Conservation (phyloP, 1,139 yeast genomes). For the Nakaseomyces nivariensis region DNA sequence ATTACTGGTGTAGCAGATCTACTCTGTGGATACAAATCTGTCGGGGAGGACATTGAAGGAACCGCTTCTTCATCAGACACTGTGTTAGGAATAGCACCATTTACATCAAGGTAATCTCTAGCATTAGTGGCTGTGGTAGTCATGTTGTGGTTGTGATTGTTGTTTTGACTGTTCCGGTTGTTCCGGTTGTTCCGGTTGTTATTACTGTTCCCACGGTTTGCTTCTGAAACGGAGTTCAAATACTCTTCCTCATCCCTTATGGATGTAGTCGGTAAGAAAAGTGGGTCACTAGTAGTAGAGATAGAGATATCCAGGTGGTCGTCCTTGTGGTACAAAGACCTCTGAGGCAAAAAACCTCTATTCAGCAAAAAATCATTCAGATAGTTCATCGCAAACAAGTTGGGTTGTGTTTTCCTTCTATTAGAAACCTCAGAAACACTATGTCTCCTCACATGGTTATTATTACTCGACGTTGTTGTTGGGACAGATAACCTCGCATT, state of each 20-base stretch:
- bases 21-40: background rate
- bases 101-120: background rate
- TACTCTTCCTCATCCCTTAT: conserved; percentile 18
- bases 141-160: background rate
- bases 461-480: background rate
- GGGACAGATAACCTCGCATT: background rate
- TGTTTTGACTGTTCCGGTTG: background rate
- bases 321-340: conserved; percentile 10
- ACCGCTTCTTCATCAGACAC: background rate
- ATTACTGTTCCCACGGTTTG: conserved; percentile 2
- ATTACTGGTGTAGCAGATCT: background rate
- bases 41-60: background rate
- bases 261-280: conserved; percentile 20
- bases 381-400: conserved; percentile 4
- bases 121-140: background rate
- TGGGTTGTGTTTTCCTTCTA: background rate
- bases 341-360: conserved; percentile 8
- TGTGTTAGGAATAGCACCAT: background rate
- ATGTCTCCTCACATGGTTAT: background rate
- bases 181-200: background rate
- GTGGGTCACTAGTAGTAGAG: conserved; percentile 19
- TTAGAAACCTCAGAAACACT: background rate
- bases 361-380: conserved; percentile 4
- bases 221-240: conserved; percentile 8
- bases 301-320: conserved; percentile 11